phyloP scores from a whole-genome alignment of 192 early-diverging fungal species.

The Coemansia sp. region DNA sequence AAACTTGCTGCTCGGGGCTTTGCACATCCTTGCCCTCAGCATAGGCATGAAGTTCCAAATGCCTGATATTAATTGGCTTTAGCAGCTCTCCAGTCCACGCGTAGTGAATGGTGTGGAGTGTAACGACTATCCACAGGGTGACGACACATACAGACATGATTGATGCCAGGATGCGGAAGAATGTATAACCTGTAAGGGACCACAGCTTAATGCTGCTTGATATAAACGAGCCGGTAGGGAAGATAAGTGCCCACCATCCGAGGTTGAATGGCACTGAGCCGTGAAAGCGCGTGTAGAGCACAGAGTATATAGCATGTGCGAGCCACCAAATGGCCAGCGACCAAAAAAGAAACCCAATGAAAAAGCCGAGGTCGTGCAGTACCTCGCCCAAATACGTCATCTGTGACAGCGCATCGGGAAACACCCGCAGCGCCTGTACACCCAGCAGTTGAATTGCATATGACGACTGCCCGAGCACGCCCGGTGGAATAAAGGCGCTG shows the following conservation, averaged over 20 bases:
- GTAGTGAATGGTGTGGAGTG: constrained; percentile 29
- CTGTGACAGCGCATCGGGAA: constrained; percentile 30
- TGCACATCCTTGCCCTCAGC: too few relatives aligned
- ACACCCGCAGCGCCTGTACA: constrained; percentile 25
- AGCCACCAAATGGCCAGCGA: constrained; percentile 55
- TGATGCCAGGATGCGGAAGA: constrained; percentile 46
- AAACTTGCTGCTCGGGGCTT: not conserved
- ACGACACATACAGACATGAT: constrained; percentile 35
- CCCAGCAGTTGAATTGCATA: constrained; percentile 57
- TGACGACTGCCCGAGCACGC: constrained; percentile 56
- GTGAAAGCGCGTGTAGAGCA: constrained; percentile 27
- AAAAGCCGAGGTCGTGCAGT: constrained; percentile 31
- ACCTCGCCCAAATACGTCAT: constrained; percentile 30
- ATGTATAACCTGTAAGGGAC: constrained; percentile 17
- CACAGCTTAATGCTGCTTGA: constrained; percentile 29
- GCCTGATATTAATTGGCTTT: constrained; percentile 27
- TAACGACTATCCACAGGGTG: constrained; percentile 35
- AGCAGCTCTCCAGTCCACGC: constrained; percentile 52
- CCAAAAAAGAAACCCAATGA: constrained; percentile 51
- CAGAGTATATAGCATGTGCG: constrained; percentile 40
- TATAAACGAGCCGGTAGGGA: constrained; percentile 54
- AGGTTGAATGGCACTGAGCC: constrained; percentile 54
- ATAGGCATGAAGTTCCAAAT: constrained; percentile 18
- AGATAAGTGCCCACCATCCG: constrained; percentile 62
- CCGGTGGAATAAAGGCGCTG: constrained; percentile 55